Base-by-base conservation (phyloP, 2,329 filamentous ascomycete genomes). In the Periconia sp. region DNA sequence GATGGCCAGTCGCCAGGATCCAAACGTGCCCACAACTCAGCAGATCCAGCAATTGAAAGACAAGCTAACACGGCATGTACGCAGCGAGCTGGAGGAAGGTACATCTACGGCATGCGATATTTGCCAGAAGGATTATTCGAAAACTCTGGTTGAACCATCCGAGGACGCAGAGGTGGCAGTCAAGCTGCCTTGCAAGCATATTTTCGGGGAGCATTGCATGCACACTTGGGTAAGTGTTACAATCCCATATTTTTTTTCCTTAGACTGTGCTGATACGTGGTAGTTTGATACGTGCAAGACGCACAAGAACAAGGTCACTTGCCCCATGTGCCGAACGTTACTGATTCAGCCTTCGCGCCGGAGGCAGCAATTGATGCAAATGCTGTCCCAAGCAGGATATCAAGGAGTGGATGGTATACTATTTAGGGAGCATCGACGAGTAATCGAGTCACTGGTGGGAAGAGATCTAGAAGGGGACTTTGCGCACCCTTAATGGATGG, bases 241-340 rank as follows among this genome's bases (percentile, higher is more conserved):
- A 17, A 9, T 27, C 14, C 13, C 27, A 14, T 27, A 3, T 44
- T 19, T 6, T 20, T 23, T 37, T 37, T 14, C 14, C 8, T 52
- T 42, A 3, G 8, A 14, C 27, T 45, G 2, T 17, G 6, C 37
- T 54, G 41, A 45, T 51, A 11, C 33, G 19, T 31, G 47, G 15
- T 57, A 66, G 67, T 64, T 71, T 49, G 65, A 72, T 10, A 72
- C 71, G 3, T 72, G 71, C 57, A 66, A 63, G 52, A 65, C 50
- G 33, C 64, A 71, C 56, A 74, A 71, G 56, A 71, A 71, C 56
- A 72, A 72, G 53, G 62, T 74, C 14, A 71, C 69, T 1, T 74
- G 71, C 55, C 71, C 71, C 7, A 73, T 71, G 69, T 74, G 71
- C 53, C 68, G 71, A 17, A 68, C 68, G 52, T 53, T 65, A 14